Evolutionary conservation across 2,329 filamentous ascomycete species (phyloP), one percentile per base, ranked within the genome.

Genomic region (Hymenoscyphus infarciens): DNA sequence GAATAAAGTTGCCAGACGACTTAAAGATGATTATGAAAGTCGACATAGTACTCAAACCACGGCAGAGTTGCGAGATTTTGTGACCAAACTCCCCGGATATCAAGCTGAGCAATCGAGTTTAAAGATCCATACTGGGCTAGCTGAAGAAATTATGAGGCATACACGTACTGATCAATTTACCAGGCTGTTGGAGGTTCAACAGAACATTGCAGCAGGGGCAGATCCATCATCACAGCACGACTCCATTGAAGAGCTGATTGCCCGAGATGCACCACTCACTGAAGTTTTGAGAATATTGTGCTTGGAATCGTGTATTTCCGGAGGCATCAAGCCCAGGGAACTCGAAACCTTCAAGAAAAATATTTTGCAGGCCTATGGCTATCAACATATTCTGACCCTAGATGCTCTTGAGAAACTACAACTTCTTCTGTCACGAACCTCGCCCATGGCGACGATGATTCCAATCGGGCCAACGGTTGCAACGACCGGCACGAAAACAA

Each of bases 61-160:
- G 19, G 87, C 92, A 3, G 95, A 99, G 74, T 85, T 99, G 35
- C 90, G 92, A 69, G 92, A 96, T 27, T 97, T 98, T 74, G 95
- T 99, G n/a, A 88, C 88, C 70, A 96, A 96, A 74, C 80, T 99
- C 29, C 94, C 95, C 0, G 88, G 87, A 11, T 97, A 96, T 71
- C 94, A 98, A 76, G 88, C 92, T 56, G 95, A 99, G 75, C 92
- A 97, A 72, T 89, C 94, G 69, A 96, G 91, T 71, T 80, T 97
- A n/a, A 92, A 95, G 66, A 85, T 94, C 33, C 95, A 99, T 73
- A 97, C 93, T 1, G 90, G 90, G 7, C 83, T 99, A 54, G 92
- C 93, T 0, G 95, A 98, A 77, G 94, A 97, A 68, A 95, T 99
- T 60, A 93, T 96, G 81, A 95, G 96, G 73, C 86, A 92, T 71